phyloP scores from a whole-genome alignment of 2,329 filamentous ascomycete genomes.

The Curvularia sp. region DNA sequence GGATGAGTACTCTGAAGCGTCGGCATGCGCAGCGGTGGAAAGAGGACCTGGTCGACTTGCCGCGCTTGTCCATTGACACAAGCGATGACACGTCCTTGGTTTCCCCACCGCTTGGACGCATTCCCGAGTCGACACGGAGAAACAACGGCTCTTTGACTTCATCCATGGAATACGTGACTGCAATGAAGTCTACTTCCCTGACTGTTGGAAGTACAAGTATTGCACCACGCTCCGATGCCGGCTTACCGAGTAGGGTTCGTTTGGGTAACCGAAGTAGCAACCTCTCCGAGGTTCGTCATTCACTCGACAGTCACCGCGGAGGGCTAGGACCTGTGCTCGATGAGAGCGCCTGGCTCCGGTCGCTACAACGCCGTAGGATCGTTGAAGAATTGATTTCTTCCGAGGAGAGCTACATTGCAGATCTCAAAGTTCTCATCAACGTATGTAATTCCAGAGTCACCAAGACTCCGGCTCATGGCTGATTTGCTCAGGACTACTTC shows the following conservation, averaged over 20 bases:
- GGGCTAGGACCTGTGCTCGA: constrained; percentile 63
- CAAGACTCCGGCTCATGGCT: background rate
- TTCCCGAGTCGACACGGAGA: constrained; percentile 42
- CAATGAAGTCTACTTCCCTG: constrained; percentile 79
- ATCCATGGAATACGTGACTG: constrained; percentile 80
- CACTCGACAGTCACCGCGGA: constrained; percentile 63
- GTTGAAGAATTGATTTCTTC: constrained; percentile 85
- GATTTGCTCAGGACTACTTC: constrained; percentile 51
- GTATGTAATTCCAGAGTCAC: constrained; percentile 58
- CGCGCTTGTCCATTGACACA: constrained; percentile 48
- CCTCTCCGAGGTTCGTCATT: constrained; percentile 67
- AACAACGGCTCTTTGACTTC: constrained; percentile 68
- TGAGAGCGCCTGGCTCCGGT: constrained; percentile 72
- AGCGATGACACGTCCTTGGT: constrained; percentile 18
- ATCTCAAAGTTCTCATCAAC: constrained; percentile 85
- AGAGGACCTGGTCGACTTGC: constrained; percentile 44
- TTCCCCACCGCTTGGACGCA: constrained; percentile 14
- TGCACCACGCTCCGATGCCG: constrained; percentile 64
- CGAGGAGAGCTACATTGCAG: constrained; percentile 87
- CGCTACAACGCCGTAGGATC: constrained; percentile 77
- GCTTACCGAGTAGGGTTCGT: constrained; percentile 64
- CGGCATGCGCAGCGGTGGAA: constrained; percentile 55
- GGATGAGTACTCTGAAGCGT: constrained; percentile 73
- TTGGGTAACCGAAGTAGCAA: constrained; percentile 67
- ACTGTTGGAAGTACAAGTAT: constrained; percentile 78